Evolutionary conservation across 1,284 basidiomycete species (phyloP).

Genomic region (Ceratobasidium sp.): DNA sequence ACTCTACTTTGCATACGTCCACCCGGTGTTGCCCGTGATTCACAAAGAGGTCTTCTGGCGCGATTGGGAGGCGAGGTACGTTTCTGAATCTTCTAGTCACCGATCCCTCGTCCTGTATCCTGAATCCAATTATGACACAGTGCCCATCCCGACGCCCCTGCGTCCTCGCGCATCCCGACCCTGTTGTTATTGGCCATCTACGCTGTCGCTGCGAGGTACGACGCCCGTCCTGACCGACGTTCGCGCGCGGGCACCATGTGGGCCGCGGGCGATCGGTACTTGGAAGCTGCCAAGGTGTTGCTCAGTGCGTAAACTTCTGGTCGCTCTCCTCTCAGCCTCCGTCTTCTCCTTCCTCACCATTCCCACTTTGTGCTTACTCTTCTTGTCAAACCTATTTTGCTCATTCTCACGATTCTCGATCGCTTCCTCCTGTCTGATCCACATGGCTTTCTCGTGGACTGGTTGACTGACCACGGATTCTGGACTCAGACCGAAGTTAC

Average conservation of each 20-base stretch:
- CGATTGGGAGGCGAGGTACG: slow-evolving; percentile 61
- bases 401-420: not conserved
- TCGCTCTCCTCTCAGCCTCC: not conserved
- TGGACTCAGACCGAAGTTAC: slow-evolving; percentile 51
- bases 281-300: slow-evolving; percentile 77
- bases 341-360: not conserved
- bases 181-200: slow-evolving; percentile 84
- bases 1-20: slow-evolving; percentile 84
- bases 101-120: too few species aligned
- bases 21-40: slow-evolving; percentile 78
- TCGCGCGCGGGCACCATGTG: slow-evolving; percentile 77
- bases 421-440: too few species aligned
- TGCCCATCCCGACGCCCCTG: slow-evolving; percentile 31
- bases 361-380: not conserved
- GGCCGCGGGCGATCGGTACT: slow-evolving; percentile 82
- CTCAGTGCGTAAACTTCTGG: slow-evolving; percentile 65
- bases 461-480: not conserved
- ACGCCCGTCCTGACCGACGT: slow-evolving; percentile 56
- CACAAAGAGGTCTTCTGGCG: slow-evolving; percentile 79
- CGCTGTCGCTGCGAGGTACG: slow-evolving; percentile 79
- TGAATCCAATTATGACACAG: too few species aligned
- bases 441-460: too few species aligned
- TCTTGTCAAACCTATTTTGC: not conserved
- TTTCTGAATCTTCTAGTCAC: too few species aligned
- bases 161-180: slow-evolving; percentile 64